Percentiles rank a stretch among this genome's conserved stretches.
These are phyloP conservation scores for Camelina hispida DNA, from an alignment of 345 rosid genomes.

Conservation along the genomic window DNA sequence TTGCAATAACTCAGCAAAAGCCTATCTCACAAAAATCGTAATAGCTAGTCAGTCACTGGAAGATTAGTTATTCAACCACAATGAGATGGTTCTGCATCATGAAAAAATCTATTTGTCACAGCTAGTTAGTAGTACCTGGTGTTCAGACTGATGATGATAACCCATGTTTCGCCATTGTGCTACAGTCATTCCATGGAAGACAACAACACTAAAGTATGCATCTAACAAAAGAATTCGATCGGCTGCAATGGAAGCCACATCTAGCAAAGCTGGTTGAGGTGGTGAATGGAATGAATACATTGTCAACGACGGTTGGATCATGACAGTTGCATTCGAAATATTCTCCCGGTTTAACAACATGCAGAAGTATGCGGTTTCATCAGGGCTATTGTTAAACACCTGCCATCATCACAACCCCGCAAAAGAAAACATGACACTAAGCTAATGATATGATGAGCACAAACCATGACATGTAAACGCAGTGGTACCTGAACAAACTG, in stretches of 20 bases:
- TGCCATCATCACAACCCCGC: slow-evolving; percentile 40
- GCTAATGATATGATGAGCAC: slow-evolving; percentile 8
- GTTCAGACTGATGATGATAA: slow-evolving; percentile 91
- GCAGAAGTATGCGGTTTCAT: slow-evolving; percentile 97
- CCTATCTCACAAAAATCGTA: slow-evolving; percentile 47
- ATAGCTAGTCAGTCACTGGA: neutral
- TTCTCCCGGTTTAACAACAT: slow-evolving; percentile 90
- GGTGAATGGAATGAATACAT: slow-evolving; percentile 79
- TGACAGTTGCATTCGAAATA: slow-evolving; percentile 88
- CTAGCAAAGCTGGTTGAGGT: slow-evolving; percentile 90
- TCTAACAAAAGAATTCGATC: slow-evolving; percentile 88
- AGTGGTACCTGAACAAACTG: slow-evolving; percentile 89
- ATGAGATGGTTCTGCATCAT: neutral
- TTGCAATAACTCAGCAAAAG: slow-evolving; percentile 82
- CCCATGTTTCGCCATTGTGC: slow-evolving; percentile 99
- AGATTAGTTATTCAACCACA: neutral
- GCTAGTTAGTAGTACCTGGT: slow-evolving; percentile 56
- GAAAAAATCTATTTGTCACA: neutral
- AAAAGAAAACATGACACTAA: slow-evolving; percentile 20
- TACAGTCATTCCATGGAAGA: slow-evolving; percentile 99
- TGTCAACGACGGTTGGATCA: slow-evolving; percentile 97
- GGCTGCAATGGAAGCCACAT: slow-evolving; percentile 94
- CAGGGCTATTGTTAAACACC: slow-evolving; percentile 99
- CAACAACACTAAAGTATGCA: slow-evolving; percentile 89
- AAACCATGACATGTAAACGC: slow-evolving; percentile 19